A percentile compares a stretch with the other conserved stretches of the same genome.
phyloP scores from a whole-genome alignment of 352 stramenopile genomes.

The Globisporangium heterothallicum region DNA sequence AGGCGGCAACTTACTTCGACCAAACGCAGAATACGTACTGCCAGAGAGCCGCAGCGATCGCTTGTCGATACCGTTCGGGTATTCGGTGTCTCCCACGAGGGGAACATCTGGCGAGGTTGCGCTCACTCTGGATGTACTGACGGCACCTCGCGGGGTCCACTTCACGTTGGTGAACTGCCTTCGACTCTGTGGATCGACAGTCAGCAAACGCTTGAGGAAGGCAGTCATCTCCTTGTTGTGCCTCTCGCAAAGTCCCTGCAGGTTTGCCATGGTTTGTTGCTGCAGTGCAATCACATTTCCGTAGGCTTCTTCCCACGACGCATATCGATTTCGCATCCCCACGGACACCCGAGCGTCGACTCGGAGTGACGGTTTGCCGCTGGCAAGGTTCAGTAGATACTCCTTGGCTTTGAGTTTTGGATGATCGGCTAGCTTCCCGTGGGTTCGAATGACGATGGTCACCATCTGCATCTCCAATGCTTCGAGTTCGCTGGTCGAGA shows the following conservation, averaged over 20 bases:
- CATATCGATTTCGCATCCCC: conserved; percentile 29
- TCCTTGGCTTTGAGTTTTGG: conserved; percentile 61
- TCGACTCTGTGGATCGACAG: conserved; percentile 34
- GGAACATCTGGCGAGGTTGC: background rate
- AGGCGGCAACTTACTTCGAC: conserved; percentile 29
- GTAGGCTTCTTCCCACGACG: conserved; percentile 73
- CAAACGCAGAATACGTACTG: background rate
- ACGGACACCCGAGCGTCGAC: conserved; percentile 13
- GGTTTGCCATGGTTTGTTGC: conserved; percentile 64
- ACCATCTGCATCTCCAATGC: conserved; percentile 56
- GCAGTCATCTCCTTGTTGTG: conserved; percentile 36
- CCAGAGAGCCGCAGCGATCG: background rate
- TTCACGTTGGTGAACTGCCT: conserved; percentile 13
- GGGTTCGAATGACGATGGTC: conserved; percentile 54
- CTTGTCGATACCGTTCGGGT: background rate
- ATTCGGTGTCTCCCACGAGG: background rate
- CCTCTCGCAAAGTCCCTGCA: conserved; percentile 50
- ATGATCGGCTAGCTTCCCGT: conserved; percentile 47
- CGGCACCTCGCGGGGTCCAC: background rate
- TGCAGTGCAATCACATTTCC: conserved; percentile 65
- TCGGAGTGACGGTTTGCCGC: conserved; percentile 9
- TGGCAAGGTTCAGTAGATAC: conserved; percentile 57
- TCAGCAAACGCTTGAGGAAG: conserved; percentile 46
- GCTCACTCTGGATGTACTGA: background rate
- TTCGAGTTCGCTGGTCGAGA: conserved; percentile 25